Evolutionary conservation across 1,139 yeast species (phyloP).

Genomic region (Hyphopichia fennica): DNA sequence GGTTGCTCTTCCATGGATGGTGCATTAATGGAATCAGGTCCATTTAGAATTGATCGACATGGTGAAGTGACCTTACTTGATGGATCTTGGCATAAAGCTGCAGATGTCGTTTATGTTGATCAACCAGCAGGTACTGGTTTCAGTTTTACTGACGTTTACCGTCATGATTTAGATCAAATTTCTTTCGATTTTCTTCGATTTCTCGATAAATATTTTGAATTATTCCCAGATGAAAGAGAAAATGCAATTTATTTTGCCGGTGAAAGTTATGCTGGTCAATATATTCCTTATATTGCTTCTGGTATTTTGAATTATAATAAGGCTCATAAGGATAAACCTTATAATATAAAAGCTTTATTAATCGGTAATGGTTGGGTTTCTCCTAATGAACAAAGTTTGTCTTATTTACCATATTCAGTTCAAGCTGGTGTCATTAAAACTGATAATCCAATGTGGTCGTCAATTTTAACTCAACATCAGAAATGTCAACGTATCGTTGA

Average conservation of each 20-base stretch:
- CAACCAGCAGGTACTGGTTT: conserved; percentile 97
- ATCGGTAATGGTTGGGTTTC: conserved; percentile 98
- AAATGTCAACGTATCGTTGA: conserved; percentile 58
- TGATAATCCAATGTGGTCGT: conserved; percentile 36
- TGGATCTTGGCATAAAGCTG: conserved; percentile 85
- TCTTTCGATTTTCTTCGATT: conserved; percentile 65
- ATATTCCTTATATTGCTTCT: conserved; percentile 82
- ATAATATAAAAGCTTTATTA: conserved; percentile 64
- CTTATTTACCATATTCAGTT: conserved; percentile 74
- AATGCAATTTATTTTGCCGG: conserved; percentile 84
- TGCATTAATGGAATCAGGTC: conserved; percentile 90
- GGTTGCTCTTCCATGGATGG: conserved; percentile 99
- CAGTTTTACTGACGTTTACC: conserved; percentile 58
- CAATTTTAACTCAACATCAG: conserved; percentile 53
- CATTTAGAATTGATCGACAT: conserved; percentile 60
- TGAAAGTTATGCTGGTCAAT: conserved; percentile 97
- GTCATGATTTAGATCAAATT: conserved; percentile 58
- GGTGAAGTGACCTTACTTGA: conserved; percentile 52
- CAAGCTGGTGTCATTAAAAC: conserved; percentile 55
- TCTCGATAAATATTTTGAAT: conserved; percentile 60
- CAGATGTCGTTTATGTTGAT: conserved; percentile 82
- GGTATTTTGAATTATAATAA: conserved; percentile 55
- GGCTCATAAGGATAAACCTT: conserved; percentile 18
- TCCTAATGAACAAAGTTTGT: conserved; percentile 78
- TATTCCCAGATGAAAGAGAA: conserved; percentile 70